Conservation (phyloP, 2,329 filamentous ascomycete species). For the Thielaviopsis ethacetica region DNA sequence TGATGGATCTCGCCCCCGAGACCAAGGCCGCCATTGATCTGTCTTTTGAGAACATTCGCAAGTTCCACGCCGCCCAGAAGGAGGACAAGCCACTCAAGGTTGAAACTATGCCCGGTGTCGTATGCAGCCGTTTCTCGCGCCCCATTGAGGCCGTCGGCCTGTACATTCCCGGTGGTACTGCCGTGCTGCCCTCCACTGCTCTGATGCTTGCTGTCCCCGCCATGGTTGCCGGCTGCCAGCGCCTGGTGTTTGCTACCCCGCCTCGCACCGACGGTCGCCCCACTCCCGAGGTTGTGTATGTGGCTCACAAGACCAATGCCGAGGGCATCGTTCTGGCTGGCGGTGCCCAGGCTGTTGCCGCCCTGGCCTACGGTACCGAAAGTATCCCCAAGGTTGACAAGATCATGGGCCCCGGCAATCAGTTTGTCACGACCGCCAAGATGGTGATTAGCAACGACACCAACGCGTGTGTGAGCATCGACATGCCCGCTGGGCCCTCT, state of each 20-base stretch:
- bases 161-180: constrained; percentile 90
- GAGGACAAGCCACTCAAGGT: constrained; percentile 69
- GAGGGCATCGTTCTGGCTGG: constrained; percentile 92
- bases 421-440: constrained; percentile 96
- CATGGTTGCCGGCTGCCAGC: constrained; percentile 92
- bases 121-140: constrained; percentile 82
- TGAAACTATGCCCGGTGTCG: constrained; percentile 94
- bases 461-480: constrained; percentile 84
- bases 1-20: constrained; percentile 75
- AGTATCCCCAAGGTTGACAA: constrained; percentile 95
- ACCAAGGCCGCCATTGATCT: constrained; percentile 85
- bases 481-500: constrained; percentile 95
- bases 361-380: constrained; percentile 94
- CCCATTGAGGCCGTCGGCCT: constrained; percentile 93
- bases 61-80: constrained; percentile 84
- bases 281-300: constrained; percentile 94
- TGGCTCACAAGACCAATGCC: constrained; percentile 89
- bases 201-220: constrained; percentile 97
- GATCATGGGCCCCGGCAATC: constrained; percentile 92
- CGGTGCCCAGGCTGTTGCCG: constrained; percentile 87
- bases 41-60: constrained; percentile 85
- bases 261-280: constrained; percentile 78
- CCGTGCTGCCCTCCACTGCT: constrained; percentile 90
- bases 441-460: constrained; percentile 98
- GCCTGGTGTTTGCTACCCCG: constrained; percentile 83